phyloP scores from a whole-genome alignment of 179 eudicot genomes.

The Kewa caespitosa region DNA sequence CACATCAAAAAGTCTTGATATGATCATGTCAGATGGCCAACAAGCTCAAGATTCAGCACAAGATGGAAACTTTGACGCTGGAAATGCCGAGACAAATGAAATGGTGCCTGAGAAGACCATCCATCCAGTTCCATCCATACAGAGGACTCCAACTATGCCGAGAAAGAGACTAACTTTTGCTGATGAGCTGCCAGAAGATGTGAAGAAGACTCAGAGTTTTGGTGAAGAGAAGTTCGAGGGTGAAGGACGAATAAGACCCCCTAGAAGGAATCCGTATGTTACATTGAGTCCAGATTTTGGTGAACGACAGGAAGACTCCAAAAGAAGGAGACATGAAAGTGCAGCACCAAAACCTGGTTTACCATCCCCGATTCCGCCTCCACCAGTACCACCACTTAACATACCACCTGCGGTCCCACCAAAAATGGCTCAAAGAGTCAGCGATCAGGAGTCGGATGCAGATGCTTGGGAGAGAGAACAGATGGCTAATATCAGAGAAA shows the following conservation, averaged over 20 bases:
- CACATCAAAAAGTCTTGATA: not conserved
- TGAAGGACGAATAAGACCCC: slow-evolving; percentile 4
- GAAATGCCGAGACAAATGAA: slow-evolving; percentile 16
- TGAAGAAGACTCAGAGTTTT: not conserved
- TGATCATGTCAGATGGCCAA: slow-evolving; percentile 20
- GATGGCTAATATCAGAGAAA: slow-evolving; percentile 53
- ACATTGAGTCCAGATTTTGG: slow-evolving; percentile 33
- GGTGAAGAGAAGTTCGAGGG: slow-evolving; percentile 3
- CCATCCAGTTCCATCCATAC: slow-evolving; percentile 35
- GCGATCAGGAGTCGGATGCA: slow-evolving; percentile 38
- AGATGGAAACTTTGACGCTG: not conserved
- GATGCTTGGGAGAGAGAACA: slow-evolving; percentile 74
- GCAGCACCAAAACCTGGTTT: slow-evolving; percentile 21
- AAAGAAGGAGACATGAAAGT: slow-evolving; percentile 29
- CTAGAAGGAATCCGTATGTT: slow-evolving; percentile 12
- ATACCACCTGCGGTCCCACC: slow-evolving; percentile 31
- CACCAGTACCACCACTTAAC: slow-evolving; percentile 36
- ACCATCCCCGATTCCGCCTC: slow-evolving; percentile 34
- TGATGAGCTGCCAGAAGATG: slow-evolving; percentile 22
- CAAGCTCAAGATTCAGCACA: slow-evolving; percentile 3
- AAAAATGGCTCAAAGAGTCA: slow-evolving; percentile 13
- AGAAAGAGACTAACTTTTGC: slow-evolving; percentile 39
- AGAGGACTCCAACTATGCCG: slow-evolving; percentile 24
- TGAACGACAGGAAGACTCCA: slow-evolving; percentile 12
- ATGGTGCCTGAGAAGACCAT: slow-evolving; percentile 38